Conservation (phyloP, 768 basidiomycete species). For the Symmetrospora coprosmae region DNA sequence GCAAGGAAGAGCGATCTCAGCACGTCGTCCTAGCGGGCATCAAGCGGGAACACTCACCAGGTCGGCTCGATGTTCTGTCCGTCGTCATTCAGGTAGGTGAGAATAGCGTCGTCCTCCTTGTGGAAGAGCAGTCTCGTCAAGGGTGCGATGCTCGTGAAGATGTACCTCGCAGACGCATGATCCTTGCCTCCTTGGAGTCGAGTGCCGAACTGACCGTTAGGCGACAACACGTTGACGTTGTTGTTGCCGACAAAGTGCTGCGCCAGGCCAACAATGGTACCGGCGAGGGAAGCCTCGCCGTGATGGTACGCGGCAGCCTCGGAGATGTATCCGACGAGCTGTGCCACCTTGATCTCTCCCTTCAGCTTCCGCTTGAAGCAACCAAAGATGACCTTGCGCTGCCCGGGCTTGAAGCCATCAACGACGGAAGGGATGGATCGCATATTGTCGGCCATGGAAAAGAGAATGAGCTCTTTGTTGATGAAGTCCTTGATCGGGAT, state of each 20-base stretch:
- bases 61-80: constrained; percentile 77
- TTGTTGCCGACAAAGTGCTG: constrained; percentile 91
- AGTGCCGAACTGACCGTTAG: constrained; percentile 91
- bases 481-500: constrained; percentile 88
- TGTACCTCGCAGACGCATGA: constrained; percentile 90
- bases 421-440: constrained; percentile 89
- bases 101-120: constrained; percentile 68
- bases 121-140: constrained; percentile 68
- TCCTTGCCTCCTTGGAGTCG: constrained; percentile 78
- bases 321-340: constrained; percentile 85
- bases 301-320: constrained; percentile 95
- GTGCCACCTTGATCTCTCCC: constrained; percentile 85
- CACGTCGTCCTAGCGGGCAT: not conserved
- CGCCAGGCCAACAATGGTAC: constrained; percentile 84
- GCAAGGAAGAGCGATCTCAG: too few species aligned
- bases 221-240: constrained; percentile 74
- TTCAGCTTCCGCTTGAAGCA: constrained; percentile 90
- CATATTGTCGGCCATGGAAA: constrained; percentile 98
- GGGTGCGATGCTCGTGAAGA: constrained; percentile 64
- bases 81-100: constrained; percentile 73
- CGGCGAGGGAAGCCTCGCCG: constrained; percentile 71
- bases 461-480: constrained; percentile 91
- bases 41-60: constrained; percentile 39
- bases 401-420: constrained; percentile 93
- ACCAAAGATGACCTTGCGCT: constrained; percentile 89